Conservation (phyloP, 805 yeast species). For the Metschnikowia picachoensis region DNA sequence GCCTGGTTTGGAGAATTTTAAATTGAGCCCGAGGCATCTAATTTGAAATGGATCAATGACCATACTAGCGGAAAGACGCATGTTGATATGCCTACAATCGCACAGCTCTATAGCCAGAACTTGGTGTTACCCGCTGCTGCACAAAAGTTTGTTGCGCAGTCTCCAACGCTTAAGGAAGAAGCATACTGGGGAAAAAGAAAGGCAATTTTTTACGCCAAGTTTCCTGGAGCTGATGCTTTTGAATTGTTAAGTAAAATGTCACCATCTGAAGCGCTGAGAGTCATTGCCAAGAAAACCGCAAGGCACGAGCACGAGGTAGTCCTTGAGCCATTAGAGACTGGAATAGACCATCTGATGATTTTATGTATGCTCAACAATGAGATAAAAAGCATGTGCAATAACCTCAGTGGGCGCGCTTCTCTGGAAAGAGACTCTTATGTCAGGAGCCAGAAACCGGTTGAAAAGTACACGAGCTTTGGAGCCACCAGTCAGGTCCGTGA, state of each 20-base stretch:
- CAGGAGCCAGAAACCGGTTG: too few species aligned
- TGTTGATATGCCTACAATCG: slow-evolving; percentile 3
- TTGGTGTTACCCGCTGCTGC: slow-evolving; percentile 2
- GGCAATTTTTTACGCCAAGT: background rate
- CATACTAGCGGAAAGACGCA: slow-evolving; percentile 3
- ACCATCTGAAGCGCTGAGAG: slow-evolving; percentile 2
- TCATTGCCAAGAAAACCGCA: slow-evolving; percentile 1
- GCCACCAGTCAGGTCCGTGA: too few species aligned
- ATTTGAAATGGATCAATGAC: slow-evolving; percentile 2
- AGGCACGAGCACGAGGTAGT: background rate
- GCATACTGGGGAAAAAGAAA: slow-evolving; percentile 3
- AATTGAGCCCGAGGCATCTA: background rate
- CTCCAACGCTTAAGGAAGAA: slow-evolving; percentile 1
- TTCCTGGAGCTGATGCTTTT: background rate
- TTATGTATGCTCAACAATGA: too few species aligned
- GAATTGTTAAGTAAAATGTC: background rate
- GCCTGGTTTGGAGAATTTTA: slow-evolving; percentile 1
- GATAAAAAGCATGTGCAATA: too few species aligned
- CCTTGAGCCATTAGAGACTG: background rate
- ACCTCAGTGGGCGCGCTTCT: too few species aligned
- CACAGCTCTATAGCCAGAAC: slow-evolving; percentile 3
- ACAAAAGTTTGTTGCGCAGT: background rate
- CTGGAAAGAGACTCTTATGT: too few species aligned
- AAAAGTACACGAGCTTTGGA: too few species aligned
- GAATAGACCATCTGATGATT: too few species aligned